phyloP scores from a whole-genome alignment of 179 eudicot genomes.

The Dionaea muscipula region DNA sequence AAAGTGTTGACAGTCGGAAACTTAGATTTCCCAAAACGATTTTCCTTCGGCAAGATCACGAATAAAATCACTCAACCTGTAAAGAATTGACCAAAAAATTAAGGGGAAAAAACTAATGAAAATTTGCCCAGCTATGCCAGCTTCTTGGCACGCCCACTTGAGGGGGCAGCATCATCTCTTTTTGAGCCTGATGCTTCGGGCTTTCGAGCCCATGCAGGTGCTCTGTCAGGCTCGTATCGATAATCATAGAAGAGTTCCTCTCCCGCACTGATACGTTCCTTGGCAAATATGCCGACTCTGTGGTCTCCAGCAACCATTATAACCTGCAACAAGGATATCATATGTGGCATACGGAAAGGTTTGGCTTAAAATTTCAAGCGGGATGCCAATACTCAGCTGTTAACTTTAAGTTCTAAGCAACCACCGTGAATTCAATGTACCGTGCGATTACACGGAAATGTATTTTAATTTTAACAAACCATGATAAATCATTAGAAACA shows the following conservation, averaged over 20 bases:
- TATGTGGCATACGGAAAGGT: too few relatives aligned
- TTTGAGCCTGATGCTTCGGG: conserved; percentile 75
- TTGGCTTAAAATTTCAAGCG: too few relatives aligned
- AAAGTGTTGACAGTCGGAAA: too few relatives aligned
- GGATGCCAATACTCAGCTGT: not conserved
- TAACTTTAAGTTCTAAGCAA: not conserved
- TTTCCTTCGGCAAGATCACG: conserved; percentile 7
- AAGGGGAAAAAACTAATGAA: conserved; percentile 1
- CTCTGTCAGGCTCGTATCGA: conserved; percentile 79
- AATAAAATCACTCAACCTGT: conserved; percentile 15
- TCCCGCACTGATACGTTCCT: conserved; percentile 71
- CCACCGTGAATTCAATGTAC: too few relatives aligned
- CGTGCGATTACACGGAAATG: too few relatives aligned
- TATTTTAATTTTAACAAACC: too few relatives aligned
- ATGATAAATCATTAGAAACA: too few relatives aligned
- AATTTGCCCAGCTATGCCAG: conserved; percentile 27
- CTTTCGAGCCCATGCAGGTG: conserved; percentile 92
- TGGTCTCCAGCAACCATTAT: conserved; percentile 97
- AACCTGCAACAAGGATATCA: conserved; percentile 37
- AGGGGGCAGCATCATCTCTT: conserved; percentile 72
- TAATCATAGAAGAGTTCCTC: conserved; percentile 93
- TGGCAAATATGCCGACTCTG: conserved; percentile 93
- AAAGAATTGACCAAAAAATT: conserved; percentile 16
- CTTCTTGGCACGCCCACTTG: conserved; percentile 83
- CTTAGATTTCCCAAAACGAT: conserved; percentile 6